Percentiles rank a stretch among this genome's conserved stretches.
Evolutionary conservation across 1,284 basidiomycete genomes (phyloP).

Genomic region (Wolfiporia cocos): DNA sequence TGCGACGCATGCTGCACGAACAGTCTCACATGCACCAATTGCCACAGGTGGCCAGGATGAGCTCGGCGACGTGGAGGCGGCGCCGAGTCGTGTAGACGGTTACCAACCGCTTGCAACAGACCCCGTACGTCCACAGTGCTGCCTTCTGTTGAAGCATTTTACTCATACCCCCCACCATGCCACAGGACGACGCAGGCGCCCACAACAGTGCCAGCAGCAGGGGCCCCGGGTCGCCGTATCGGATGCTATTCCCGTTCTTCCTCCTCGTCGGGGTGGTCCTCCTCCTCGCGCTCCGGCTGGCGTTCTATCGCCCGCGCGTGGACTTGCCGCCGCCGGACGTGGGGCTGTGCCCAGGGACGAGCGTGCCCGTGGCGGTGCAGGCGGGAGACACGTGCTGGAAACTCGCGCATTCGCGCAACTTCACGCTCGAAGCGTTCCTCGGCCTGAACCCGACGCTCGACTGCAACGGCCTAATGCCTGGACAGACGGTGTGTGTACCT

Average conservation of each 20-base stretch:
- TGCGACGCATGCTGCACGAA: no score
- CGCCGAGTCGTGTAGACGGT: conserved; percentile 42
- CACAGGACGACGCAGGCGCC: conserved; percentile 17
- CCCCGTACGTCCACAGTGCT: conserved; percentile 38
- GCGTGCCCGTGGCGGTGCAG: conserved; percentile 43
- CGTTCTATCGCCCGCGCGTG: conserved; percentile 33
- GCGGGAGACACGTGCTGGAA: conserved; percentile 70
- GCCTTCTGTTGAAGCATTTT: no score
- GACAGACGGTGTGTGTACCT: conserved; percentile 48
- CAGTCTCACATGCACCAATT: conserved; percentile 20
- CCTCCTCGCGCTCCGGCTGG: conserved; percentile 59
- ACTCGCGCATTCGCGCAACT: conserved; percentile 45
- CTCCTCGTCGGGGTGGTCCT: conserved; percentile 61
- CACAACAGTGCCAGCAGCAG: conserved; percentile 24
- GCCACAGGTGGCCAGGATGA: conserved; percentile 12
- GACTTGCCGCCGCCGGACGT: conserved; percentile 19
- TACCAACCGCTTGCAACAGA: conserved; percentile 50
- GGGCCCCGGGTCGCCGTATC: conserved; percentile 39
- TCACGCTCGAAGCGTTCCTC: conserved; percentile 46
- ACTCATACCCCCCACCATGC: conserved; percentile 2
- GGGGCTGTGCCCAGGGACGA: conserved; percentile 42
- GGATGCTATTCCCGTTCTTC: conserved; percentile 68
- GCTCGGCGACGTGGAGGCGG: conserved; percentile 51
- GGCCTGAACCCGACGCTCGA: conserved; percentile 48
- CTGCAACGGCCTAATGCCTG: conserved; percentile 54